Evolutionary conservation across 2,329 filamentous ascomycete genomes (phyloP).

Genomic region (Claviceps cyperi): DNA sequence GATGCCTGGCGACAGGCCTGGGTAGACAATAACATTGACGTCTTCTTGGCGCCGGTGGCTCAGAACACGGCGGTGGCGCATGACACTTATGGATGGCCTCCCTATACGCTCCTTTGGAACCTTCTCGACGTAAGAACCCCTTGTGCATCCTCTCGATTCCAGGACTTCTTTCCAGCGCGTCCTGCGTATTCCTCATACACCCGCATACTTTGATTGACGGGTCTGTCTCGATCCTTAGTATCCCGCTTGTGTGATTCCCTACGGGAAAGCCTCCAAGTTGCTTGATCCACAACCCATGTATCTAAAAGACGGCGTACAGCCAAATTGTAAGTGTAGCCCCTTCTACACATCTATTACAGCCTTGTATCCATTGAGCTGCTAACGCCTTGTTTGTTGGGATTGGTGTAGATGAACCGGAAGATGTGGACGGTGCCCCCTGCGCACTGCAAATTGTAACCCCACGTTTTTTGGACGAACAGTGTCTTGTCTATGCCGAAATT

Average conservation of each 20-base stretch:
- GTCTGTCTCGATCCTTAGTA: conserved; percentile 21
- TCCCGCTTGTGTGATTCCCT: conserved; percentile 34
- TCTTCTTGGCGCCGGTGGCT: conserved; percentile 32
- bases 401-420: conserved; percentile 23
- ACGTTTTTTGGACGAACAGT: conserved; percentile 33
- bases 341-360: too few relatives aligned
- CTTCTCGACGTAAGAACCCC: conserved; percentile 27
- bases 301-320: conserved; percentile 1
- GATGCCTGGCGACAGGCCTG: conserved; percentile 27
- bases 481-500: conserved; percentile 11
- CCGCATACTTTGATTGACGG: background rate
- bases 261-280: conserved; percentile 19
- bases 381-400: too few relatives aligned
- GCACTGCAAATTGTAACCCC: conserved; percentile 31
- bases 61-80: conserved; percentile 36
- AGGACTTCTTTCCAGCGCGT: background rate
- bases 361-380: too few relatives aligned
- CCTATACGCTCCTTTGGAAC: conserved; percentile 36
- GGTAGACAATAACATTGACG: conserved; percentile 30
- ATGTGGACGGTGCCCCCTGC: conserved; percentile 27
- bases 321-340: background rate
- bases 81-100: conserved; percentile 31
- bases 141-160: background rate
- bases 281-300: conserved; percentile 3
- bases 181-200: too few relatives aligned